Conservation (phyloP, 768 basidiomycete genomes). For the Rhodotorula kratochvilovae region DNA sequence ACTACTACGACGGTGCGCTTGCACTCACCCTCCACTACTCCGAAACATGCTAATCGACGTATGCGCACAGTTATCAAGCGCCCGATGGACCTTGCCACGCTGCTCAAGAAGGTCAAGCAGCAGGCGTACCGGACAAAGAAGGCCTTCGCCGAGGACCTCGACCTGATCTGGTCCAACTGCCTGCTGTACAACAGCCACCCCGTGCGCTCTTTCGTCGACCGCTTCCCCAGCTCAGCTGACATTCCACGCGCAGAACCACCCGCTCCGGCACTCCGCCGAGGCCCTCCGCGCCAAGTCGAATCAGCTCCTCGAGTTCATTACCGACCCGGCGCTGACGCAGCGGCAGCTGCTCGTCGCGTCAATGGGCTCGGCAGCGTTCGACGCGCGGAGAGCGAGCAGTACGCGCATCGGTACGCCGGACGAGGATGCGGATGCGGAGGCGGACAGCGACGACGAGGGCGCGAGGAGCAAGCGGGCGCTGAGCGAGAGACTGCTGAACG, state of each 20-base stretch:
- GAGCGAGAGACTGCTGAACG: constrained; percentile 24
- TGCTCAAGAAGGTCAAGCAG: constrained; percentile 87
- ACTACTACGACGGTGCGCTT: constrained; percentile 80
- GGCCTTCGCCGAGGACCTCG: constrained; percentile 88
- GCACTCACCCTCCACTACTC: not conserved
- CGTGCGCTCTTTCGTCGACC: constrained; percentile 54
- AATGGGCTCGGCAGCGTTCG: constrained; percentile 1
- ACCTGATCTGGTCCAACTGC: constrained; percentile 96
- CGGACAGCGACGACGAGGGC: constrained; percentile 33
- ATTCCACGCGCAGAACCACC: constrained; percentile 63
- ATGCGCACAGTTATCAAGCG: constrained; percentile 68
- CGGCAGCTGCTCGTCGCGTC: constrained; percentile 15
- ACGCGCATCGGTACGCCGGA: constrained; percentile 29
- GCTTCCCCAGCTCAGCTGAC: not conserved
- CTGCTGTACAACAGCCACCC: constrained; percentile 84
- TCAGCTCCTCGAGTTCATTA: constrained; percentile 77
- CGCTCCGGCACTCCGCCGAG: constrained; percentile 72
- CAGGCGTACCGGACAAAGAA: constrained; percentile 77
- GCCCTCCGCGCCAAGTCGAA: constrained; percentile 81
- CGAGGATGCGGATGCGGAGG: constrained; percentile 31
- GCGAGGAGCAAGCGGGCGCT: constrained; percentile 20
- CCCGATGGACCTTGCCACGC: constrained; percentile 92
- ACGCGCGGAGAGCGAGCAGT: constrained; percentile 6
- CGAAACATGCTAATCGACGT: not conserved
- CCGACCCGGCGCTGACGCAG: constrained; percentile 56